Percentiles rank a stretch among this genome's conserved stretches.
These are phyloP conservation scores for Gastrodia elata DNA, from an alignment of 106 monocot species.

Conservation along the genomic window DNA sequence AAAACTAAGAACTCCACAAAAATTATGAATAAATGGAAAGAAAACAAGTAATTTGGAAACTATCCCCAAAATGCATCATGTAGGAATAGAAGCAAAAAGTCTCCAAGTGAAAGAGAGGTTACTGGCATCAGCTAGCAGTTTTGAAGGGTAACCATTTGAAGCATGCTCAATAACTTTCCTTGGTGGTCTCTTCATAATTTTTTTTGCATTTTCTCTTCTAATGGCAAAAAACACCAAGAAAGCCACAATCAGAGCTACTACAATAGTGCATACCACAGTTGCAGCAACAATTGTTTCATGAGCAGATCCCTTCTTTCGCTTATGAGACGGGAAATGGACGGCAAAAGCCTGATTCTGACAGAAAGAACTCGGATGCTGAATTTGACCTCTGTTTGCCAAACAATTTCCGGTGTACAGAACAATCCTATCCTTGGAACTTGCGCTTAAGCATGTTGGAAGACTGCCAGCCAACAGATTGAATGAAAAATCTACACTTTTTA, in stretches of 20 bases:
- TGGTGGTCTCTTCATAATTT: conserved; percentile 36
- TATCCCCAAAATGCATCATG: background rate
- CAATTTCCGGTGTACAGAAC: conserved; percentile 60
- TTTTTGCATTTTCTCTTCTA: conserved; percentile 28
- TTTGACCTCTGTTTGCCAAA: conserved; percentile 26
- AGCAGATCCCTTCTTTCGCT: conserved; percentile 17
- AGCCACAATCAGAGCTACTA: conserved; percentile 22
- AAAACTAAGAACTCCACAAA: background rate
- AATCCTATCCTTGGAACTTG: conserved; percentile 15
- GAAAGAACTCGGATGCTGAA: conserved; percentile 58
- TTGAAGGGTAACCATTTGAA: conserved; percentile 63
- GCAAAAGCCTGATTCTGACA: conserved; percentile 87
- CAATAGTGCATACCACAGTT: conserved; percentile 25
- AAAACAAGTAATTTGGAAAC: background rate
- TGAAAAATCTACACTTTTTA: conserved; percentile 63
- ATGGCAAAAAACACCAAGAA: conserved; percentile 21
- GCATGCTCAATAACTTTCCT: conserved; percentile 64
- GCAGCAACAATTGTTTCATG: conserved; percentile 24
- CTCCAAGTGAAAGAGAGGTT: conserved; percentile 18
- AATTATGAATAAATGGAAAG: background rate
- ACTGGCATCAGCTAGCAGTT: conserved; percentile 90
- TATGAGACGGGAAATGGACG: conserved; percentile 53
- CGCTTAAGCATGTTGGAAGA: conserved; percentile 55
- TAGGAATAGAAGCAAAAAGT: background rate
- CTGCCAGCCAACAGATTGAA: conserved; percentile 70